Conservation (phyloP, 1,139 yeast species). For the Kodamaea ohmeri region DNA sequence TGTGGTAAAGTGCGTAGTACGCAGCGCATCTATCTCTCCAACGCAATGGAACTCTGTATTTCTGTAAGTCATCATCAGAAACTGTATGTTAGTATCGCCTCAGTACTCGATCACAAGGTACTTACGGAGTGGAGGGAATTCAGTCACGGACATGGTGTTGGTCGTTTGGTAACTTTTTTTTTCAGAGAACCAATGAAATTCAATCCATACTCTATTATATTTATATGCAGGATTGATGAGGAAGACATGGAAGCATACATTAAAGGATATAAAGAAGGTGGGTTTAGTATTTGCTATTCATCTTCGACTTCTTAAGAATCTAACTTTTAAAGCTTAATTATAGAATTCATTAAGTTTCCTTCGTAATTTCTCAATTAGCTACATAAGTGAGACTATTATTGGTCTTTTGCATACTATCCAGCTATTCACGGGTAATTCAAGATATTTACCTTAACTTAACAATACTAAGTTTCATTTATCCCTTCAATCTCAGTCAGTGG, state of each 20-base stretch:
- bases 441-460: too few relatives aligned
- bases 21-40: conserved; percentile 89
- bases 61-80: conserved; percentile 82
- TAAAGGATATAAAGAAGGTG: too few relatives aligned
- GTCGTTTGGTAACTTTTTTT: conserved; percentile 13
- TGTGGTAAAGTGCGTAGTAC: conserved; percentile 57
- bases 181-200: conserved; percentile 18
- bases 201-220: conserved; percentile 1
- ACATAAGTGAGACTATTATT: too few relatives aligned
- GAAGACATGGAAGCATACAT: not conserved
- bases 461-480: too few relatives aligned
- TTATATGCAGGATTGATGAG: not conserved
- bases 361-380: too few relatives aligned
- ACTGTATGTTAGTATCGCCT: conserved; percentile 39
- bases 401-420: too few relatives aligned
- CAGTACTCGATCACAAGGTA: conserved; percentile 12
- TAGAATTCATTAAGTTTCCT: too few relatives aligned
- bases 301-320: too few relatives aligned
- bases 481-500: too few relatives aligned
- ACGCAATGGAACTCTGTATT: conserved; percentile 72
- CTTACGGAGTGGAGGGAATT: conserved; percentile 54
- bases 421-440: too few relatives aligned
- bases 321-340: too few relatives aligned
- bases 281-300: too few relatives aligned
- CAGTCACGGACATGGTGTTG: conserved; percentile 41